These are phyloP conservation scores for Pseudocercospora fijiensis DNA, from an alignment of 2,329 filamentous ascomycete genomes.

Conservation along the genomic window DNA sequence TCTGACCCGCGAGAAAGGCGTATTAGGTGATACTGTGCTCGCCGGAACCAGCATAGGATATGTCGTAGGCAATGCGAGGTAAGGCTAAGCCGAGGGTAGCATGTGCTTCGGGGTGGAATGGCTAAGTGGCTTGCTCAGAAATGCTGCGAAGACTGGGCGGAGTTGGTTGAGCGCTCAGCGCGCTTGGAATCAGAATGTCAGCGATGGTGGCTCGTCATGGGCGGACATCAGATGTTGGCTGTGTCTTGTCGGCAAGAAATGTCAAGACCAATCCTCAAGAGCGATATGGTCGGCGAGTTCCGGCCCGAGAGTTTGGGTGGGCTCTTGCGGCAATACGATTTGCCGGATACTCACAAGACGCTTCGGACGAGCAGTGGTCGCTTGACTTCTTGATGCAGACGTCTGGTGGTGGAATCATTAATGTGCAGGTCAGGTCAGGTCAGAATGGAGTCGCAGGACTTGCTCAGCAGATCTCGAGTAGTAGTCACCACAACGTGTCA, in stretches of 20 bases:
- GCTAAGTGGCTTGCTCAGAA: background rate
- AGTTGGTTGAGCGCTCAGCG: background rate
- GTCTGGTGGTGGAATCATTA: background rate
- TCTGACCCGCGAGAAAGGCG: background rate
- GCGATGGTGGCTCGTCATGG: background rate
- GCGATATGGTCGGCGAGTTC: background rate
- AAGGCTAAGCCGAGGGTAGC: background rate
- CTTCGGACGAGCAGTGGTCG: background rate
- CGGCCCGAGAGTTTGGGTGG: background rate
- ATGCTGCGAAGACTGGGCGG: background rate
- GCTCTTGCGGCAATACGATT: background rate
- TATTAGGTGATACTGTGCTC: background rate
- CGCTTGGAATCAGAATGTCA: constrained; percentile 1
- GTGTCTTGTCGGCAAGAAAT: background rate
- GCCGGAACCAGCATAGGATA: background rate
- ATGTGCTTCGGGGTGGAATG: background rate
- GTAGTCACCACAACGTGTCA: constrained; percentile 5
- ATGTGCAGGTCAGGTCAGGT: too few relatives aligned
- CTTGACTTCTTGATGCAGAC: constrained; percentile 1
- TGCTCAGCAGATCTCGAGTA: constrained; percentile 1
- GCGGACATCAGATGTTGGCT: background rate
- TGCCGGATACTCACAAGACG: background rate
- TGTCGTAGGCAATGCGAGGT: background rate
- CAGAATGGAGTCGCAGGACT: background rate
- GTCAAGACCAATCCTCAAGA: background rate